These are phyloP conservation scores for Cladobotryum mycophilum DNA, from an alignment of 2,329 filamentous ascomycete genomes.

Conservation along the genomic window DNA sequence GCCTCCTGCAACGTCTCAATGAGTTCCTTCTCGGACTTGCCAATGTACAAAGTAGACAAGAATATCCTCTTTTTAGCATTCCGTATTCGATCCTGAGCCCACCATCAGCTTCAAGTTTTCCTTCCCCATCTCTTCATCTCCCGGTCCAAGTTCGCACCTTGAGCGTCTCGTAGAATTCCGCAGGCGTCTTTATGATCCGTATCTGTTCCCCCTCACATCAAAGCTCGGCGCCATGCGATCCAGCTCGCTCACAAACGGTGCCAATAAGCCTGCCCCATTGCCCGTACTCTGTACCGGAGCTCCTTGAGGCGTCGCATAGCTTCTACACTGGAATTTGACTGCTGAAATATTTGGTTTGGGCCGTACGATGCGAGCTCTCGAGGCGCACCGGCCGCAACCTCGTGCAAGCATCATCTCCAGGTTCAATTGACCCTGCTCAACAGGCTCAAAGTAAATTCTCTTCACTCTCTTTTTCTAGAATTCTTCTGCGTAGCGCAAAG, in stretches of 20 bases:
- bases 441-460: not conserved
- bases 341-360: slow-evolving; percentile 21
- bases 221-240: slow-evolving; percentile 90
- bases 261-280: slow-evolving; percentile 35
- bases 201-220: slow-evolving; percentile 74
- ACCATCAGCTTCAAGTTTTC: slow-evolving; percentile 1
- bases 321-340: slow-evolving; percentile 32
- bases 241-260: slow-evolving; percentile 61
- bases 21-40: slow-evolving; percentile 84
- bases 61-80: slow-evolving; percentile 76
- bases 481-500: too few relatives aligned
- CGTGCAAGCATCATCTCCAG: slow-evolving; percentile 28
- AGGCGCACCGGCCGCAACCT: slow-evolving; percentile 28
- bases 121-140: not conserved
- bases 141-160: slow-evolving; percentile 55
- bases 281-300: slow-evolving; percentile 20
- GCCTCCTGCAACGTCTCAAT: slow-evolving; percentile 72
- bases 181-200: slow-evolving; percentile 68
- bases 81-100: slow-evolving; percentile 67
- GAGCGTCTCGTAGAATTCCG: slow-evolving; percentile 85
- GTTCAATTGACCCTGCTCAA: not conserved
- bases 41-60: slow-evolving; percentile 94
- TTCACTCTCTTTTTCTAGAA: too few relatives aligned
- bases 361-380: slow-evolving; percentile 21
- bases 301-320: slow-evolving; percentile 32